Evolutionary conservation across 2,329 filamentous ascomycete genomes (phyloP), one percentile per base, ranked within the genome.

Genomic region (Fusarium agapanthi): DNA sequence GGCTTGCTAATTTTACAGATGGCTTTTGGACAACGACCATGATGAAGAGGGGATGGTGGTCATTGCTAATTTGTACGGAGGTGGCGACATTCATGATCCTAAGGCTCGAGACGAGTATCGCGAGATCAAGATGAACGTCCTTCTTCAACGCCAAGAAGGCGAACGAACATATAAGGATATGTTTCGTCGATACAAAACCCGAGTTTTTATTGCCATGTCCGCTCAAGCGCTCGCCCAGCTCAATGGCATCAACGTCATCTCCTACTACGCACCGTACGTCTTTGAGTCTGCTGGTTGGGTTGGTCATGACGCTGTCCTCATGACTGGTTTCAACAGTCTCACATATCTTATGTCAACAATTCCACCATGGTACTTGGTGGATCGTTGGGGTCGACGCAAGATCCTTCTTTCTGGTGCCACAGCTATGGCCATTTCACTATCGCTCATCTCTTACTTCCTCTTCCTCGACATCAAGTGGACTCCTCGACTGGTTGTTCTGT

Each of bases 191-290:
- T 98, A 98, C 85, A 89, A 88, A 80, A 96, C 93, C 78, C 94
- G 96, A 59, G 95, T 98, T 73, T 94, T 98, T 79, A 98, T 98
- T 80, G 96, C 96, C 83, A 98, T 98, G 96, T 98, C 95, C 38
- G 96, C 96, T 8, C 96, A 98, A 83, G 95, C 92, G 11, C 89
- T 99, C 73, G 96, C 96, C 34, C 96, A 99, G 83, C 90, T 99
- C 60, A 98, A 98, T 84, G 96, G 96, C 74, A 99, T 99, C 85
- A 99, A 99, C 83, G 96, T 99, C 80, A 99, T 99, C 72, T 98
- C 95, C 3, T 99, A 98, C 86, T 99, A 99, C 80, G 96, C 96
- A 2, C 96, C 96, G 0, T 90, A 97, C 62, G 95, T 98, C 22
- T 98, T 99, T 78, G 95, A 98, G 83, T 95, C 95, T 67, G 96